Evolutionary conservation across 2,329 filamentous ascomycete genomes (phyloP), one percentile per base, ranked within the genome.

Genomic region (Diplodia sapinea): DNA sequence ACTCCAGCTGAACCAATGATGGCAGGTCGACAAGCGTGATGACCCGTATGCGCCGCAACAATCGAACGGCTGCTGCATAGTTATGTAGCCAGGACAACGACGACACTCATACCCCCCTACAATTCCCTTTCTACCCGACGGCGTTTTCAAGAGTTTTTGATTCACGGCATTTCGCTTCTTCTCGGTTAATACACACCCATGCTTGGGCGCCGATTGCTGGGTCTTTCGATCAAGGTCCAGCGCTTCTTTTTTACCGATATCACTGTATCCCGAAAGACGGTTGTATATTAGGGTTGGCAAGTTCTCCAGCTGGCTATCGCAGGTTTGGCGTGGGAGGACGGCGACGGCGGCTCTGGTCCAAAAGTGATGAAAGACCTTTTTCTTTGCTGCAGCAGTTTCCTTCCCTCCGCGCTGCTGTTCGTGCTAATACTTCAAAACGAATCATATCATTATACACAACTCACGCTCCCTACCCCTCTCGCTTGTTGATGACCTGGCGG

Each of bases 21-120:
- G 74, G 56, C 76, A 89, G 86, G 93, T 98, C 72, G 93, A 96
- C 78, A 94, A 93, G 85, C 90, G 91, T 80, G 95, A 98, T 79
- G 95, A 99, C 79, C 95, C 95, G n/a, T 99, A 99, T 79, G 93
- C 94, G 76, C 94, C 94, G 73, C 94, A 96, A 84, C 93, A 96
- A 83, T 92, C 88, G 73, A 91, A 89, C 78, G 91, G 93, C 75
- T 99, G 95, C 88, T 99, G 95, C 84, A 86, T 91, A 76, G 89
- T 99, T 82, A 98, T 98, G 94, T 98, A 86, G 68, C 68, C 47
- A 56, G 20, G 31, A 67, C 57, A 50, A 47, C 61, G 43, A 65
- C 61, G 54, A 65, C 17, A 49, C 54, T 59, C 61, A 65, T 59
- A 65, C 54, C 61, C 61, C 62, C 31, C 57, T 20, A 47, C 54